A percentile compares a stretch with the other conserved stretches of the same genome.
These are phyloP conservation scores for Venturia pyrina DNA, from an alignment of 2,329 filamentous ascomycete species.

Conservation along the genomic window DNA sequence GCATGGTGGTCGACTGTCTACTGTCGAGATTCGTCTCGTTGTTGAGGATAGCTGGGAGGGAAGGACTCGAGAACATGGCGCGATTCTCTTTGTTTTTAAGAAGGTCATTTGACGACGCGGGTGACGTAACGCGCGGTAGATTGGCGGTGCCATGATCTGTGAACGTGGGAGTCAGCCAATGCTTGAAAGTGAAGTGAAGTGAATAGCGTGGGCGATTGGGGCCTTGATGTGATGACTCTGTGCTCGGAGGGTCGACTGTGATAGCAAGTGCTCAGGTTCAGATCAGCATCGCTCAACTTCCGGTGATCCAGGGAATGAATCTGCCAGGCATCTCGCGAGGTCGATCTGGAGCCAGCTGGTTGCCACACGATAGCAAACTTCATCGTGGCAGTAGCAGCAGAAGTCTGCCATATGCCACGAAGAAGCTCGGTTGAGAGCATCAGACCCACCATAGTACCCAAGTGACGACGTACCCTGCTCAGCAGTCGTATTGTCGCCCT, in stretches of 20 bases:
- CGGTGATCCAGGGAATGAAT: neutral
- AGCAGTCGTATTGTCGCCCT: neutral
- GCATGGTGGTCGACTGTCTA: neutral
- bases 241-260: neutral
- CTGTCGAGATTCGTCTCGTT: neutral
- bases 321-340: neutral
- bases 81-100: slow-evolving; percentile 6
- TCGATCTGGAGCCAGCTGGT: neutral
- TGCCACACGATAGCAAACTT: neutral
- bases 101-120: slow-evolving; percentile 2
- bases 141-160: neutral
- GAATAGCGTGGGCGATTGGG: neutral
- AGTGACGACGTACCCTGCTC: slow-evolving; percentile 1
- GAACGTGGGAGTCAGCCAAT: neutral
- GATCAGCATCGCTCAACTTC: neutral
- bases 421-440: neutral
- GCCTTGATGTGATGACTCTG: neutral
- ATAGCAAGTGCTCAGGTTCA: neutral
- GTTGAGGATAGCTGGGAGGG: neutral
- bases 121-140: neutral
- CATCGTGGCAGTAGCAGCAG: neutral
- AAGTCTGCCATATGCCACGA: neutral
- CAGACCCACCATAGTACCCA: neutral
- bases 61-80: neutral
- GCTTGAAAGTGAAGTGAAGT: neutral